phyloP scores from a whole-genome alignment of 495 filamentous ascomycete species.

The Trichocladium uniseriatum region DNA sequence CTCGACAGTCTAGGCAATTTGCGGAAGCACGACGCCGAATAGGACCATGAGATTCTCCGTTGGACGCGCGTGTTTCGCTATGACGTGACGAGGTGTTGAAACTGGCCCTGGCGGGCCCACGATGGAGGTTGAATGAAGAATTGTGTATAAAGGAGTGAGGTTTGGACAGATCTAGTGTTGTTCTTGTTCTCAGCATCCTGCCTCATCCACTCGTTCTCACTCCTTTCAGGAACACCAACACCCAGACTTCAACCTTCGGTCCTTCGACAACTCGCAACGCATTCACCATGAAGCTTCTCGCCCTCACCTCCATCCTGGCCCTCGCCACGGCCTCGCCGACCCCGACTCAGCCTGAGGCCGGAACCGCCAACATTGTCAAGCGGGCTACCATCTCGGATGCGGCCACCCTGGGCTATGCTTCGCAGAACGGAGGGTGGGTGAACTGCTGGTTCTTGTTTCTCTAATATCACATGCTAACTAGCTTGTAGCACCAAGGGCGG shows the following conservation, averaged over 20 bases:
- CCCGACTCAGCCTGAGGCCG: too few species aligned
- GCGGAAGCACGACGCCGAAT: too few species aligned
- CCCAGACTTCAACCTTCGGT: neutral
- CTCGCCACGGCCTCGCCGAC: neutral
- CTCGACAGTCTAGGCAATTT: too few species aligned
- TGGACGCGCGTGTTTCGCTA: too few species aligned
- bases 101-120: too few species aligned
- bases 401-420: conserved; percentile 3
- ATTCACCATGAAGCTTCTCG: conserved; percentile 3
- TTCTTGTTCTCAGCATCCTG: too few species aligned
- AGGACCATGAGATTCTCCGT: too few species aligned
- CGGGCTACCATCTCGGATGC: conserved; percentile 2
- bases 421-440: conserved; percentile 3
- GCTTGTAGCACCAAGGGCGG: conserved; percentile 47
- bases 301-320: conserved; percentile 1
- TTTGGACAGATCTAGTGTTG: too few species aligned
- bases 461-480: neutral
- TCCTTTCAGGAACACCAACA: too few species aligned
- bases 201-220: neutral
- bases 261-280: neutral
- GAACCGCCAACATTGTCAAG: conserved; percentile 1
- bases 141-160: too few species aligned
- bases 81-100: too few species aligned
- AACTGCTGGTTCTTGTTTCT: neutral
- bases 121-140: too few species aligned